Conservation (phyloP, 352 stramenopile species). For the Phytophthora capsici region DNA sequence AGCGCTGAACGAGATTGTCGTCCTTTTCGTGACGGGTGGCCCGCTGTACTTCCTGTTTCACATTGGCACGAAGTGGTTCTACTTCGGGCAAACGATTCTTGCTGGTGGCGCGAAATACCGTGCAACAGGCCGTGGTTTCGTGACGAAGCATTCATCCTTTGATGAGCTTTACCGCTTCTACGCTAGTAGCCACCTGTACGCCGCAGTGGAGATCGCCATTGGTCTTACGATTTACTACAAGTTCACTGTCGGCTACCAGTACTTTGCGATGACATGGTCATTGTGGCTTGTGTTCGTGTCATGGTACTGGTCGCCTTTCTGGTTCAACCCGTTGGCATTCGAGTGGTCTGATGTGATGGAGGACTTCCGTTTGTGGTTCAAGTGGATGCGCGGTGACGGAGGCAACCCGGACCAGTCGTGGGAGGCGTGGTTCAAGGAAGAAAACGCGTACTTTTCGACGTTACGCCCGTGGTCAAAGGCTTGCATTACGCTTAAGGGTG, state of each 20-base stretch:
- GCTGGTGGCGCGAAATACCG: slow-evolving; percentile 98
- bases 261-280: slow-evolving; percentile 97
- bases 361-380: slow-evolving; percentile 92
- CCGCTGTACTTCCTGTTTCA: slow-evolving; percentile 99
- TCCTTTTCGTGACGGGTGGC: slow-evolving; percentile 97
- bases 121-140: slow-evolving; percentile 97
- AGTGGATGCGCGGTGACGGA: slow-evolving; percentile 94
- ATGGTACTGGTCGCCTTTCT: slow-evolving; percentile 95
- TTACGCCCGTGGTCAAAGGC: slow-evolving; percentile 91
- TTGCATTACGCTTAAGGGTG: slow-evolving; percentile 90
- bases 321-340: slow-evolving; percentile 98
- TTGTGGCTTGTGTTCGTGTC: slow-evolving; percentile 93
- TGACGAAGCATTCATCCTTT: slow-evolving; percentile 98
- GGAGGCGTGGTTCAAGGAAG: slow-evolving; percentile 96
- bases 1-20: slow-evolving; percentile 92
- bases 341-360: slow-evolving; percentile 95
- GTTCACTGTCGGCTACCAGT: slow-evolving; percentile 95
- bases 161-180: slow-evolving; percentile 99
- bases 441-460: slow-evolving; percentile 94
- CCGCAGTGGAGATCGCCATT: slow-evolving; percentile 92
- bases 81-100: slow-evolving; percentile 99
- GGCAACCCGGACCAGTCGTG: slow-evolving; percentile 95
- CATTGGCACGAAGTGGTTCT: slow-evolving; percentile 99
- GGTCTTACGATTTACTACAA: slow-evolving; percentile 95
- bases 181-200: slow-evolving; percentile 97